Conservation (phyloP, 2,329 filamentous ascomycete genomes). For the Ramularia endophylla region DNA sequence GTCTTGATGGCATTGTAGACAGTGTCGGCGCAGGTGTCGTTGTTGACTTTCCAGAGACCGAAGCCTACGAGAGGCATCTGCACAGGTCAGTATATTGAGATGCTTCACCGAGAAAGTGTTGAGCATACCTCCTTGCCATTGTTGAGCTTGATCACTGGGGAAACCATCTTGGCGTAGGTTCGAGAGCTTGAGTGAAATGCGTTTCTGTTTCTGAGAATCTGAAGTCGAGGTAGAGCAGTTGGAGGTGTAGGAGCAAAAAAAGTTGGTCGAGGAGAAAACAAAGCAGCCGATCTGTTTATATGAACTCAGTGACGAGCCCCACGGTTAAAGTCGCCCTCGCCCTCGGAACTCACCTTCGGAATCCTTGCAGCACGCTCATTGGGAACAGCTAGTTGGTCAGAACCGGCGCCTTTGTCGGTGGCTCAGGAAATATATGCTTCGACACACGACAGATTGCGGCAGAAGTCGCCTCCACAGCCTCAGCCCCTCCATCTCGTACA, state of each 20-base stretch:
- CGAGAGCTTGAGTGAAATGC: constrained; percentile 5
- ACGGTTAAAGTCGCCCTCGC: constrained; percentile 2
- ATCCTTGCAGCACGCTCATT: constrained; percentile 11
- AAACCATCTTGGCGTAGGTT: constrained; percentile 26
- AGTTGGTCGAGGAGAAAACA: constrained; percentile 7
- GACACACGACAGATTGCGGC: constrained; percentile 8
- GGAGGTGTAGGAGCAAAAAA: constrained; percentile 2
- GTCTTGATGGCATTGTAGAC: constrained; percentile 67
- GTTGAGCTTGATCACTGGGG: constrained; percentile 32
- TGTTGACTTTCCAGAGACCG: constrained; percentile 78
- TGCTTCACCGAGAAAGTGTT: background rate
- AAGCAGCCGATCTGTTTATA: constrained; percentile 10
- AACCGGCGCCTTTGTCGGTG: too few relatives aligned
- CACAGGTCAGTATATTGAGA: background rate
- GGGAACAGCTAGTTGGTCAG: too few relatives aligned
- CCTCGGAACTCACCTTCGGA: constrained; percentile 10
- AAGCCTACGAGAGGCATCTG: constrained; percentile 72
- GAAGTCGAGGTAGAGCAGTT: constrained; percentile 5
- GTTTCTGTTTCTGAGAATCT: constrained; percentile 1
- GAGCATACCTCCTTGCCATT: constrained; percentile 31
- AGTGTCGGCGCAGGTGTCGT: constrained; percentile 64
- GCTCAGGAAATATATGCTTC: too few relatives aligned
- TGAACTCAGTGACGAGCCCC: too few relatives aligned
- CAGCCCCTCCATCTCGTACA: background rate
- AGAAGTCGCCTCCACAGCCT: constrained; percentile 9